Conservation (phyloP, 2,329 filamentous ascomycete species). For the Trichoderma sp. region DNA sequence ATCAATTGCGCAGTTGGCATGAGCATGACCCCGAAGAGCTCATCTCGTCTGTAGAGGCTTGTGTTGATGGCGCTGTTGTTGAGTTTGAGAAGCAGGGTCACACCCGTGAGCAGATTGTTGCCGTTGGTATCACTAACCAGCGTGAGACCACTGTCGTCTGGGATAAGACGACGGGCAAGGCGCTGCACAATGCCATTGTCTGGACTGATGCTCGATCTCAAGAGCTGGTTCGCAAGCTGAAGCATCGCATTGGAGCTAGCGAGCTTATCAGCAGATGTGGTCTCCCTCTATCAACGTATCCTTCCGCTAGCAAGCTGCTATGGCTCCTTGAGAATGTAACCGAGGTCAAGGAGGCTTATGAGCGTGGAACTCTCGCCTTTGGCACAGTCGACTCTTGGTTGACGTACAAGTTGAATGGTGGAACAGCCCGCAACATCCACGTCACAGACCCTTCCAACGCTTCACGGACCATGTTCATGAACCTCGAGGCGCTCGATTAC, state of each 20-base stretch:
- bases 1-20: constrained; percentile 61
- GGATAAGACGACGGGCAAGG: constrained; percentile 73
- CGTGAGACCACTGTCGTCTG: constrained; percentile 78
- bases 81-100: constrained; percentile 67
- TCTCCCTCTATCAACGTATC: constrained; percentile 77
- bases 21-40: constrained; percentile 79
- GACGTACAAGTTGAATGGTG: constrained; percentile 74
- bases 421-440: constrained; percentile 59
- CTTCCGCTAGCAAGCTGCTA: constrained; percentile 72
- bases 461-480: constrained; percentile 86
- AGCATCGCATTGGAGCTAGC: constrained; percentile 61
- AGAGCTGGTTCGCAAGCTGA: constrained; percentile 69
- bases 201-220: constrained; percentile 81
- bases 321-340: constrained; percentile 71
- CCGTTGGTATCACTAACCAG: constrained; percentile 80
- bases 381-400: constrained; percentile 82
- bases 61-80: constrained; percentile 70
- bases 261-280: constrained; percentile 67
- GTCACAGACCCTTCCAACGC: constrained; percentile 81
- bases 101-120: constrained; percentile 63
- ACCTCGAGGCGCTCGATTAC: constrained; percentile 71
- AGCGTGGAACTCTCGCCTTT: constrained; percentile 68
- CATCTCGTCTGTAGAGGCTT: constrained; percentile 66
- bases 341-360: constrained; percentile 66
- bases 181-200: constrained; percentile 76